These are phyloP conservation scores for Aspergillus coremiiformis DNA, from an alignment of 495 filamentous ascomycete genomes.

Conservation along the genomic window DNA sequence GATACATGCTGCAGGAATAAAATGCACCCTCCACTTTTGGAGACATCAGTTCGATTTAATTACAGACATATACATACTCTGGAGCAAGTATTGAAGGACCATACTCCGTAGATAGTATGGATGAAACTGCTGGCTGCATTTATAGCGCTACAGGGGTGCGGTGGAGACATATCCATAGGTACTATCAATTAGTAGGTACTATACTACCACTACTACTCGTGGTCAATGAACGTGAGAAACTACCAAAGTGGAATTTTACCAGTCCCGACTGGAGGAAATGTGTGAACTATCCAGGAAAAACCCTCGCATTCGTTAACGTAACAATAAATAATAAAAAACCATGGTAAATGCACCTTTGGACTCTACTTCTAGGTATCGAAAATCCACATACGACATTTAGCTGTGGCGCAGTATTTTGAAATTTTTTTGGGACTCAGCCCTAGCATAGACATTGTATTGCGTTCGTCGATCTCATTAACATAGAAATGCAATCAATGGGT, in stretches of 20 bases:
- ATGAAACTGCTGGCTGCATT: too few species aligned
- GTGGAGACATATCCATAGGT: too few species aligned
- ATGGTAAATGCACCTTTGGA: conserved; percentile 23
- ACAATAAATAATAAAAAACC: conserved; percentile 24
- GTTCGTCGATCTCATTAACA: conserved; percentile 47
- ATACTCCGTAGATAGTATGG: too few species aligned
- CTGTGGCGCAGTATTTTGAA: conserved; percentile 16
- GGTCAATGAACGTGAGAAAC: too few species aligned
- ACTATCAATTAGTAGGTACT: too few species aligned
- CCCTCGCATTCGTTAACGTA: conserved; percentile 24
- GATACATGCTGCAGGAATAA: background rate
- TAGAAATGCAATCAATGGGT: conserved; percentile 36
- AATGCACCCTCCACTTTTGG: background rate
- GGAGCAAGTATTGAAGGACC: too few species aligned
- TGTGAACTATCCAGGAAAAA: conserved; percentile 18
- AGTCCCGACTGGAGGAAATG: conserved; percentile 9
- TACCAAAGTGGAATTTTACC: conserved; percentile 15
- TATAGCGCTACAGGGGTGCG: too few species aligned
- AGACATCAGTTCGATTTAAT: background rate
- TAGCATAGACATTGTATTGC: conserved; percentile 43
- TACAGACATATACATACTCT: background rate
- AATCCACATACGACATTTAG: conserved; percentile 24
- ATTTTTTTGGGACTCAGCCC: conserved; percentile 20
- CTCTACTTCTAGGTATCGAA: conserved; percentile 29
- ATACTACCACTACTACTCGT: too few species aligned